phyloP scores from a whole-genome alignment of 495 filamentous ascomycete species.

The Penicillium simplicissimum region DNA sequence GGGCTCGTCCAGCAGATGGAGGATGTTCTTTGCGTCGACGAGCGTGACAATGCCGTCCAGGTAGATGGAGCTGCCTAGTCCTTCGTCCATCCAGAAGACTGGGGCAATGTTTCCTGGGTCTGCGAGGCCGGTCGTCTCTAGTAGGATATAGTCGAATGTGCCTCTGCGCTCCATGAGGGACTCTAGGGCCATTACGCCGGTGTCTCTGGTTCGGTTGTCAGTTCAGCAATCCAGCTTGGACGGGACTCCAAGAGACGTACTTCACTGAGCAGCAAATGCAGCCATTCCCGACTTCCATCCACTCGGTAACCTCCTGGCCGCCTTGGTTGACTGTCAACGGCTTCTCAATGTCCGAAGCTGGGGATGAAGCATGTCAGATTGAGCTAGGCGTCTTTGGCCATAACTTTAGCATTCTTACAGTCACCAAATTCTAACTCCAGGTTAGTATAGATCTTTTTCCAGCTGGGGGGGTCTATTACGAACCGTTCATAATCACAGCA shows the following conservation, averaged over 20 bases:
- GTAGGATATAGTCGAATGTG: constrained; percentile 94
- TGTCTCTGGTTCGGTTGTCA: constrained; percentile 58
- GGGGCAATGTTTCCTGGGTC: constrained; percentile 96
- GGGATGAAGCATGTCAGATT: constrained; percentile 2
- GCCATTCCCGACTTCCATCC: constrained; percentile 93
- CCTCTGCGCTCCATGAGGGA: constrained; percentile 93
- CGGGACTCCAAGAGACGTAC: constrained; percentile 41
- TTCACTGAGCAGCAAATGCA: constrained; percentile 99
- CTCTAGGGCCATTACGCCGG: constrained; percentile 90
- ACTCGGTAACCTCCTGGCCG: constrained; percentile 85
- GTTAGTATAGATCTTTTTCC: constrained; percentile 19
- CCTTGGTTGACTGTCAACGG: constrained; percentile 83
- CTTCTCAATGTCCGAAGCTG: constrained; percentile 92
- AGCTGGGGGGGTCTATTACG: constrained; percentile 21
- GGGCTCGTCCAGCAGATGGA: constrained; percentile 75
- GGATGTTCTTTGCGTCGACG: constrained; percentile 91
- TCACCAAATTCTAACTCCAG: constrained; percentile 81
- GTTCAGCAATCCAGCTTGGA: not conserved
- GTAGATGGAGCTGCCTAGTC: constrained; percentile 89
- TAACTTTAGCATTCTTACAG: constrained; percentile 55
- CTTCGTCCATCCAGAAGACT: constrained; percentile 96
- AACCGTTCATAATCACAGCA: constrained; percentile 94
- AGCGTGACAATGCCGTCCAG: constrained; percentile 96
- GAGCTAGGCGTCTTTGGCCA: not conserved
- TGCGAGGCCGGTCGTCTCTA: constrained; percentile 93